Percentiles rank a stretch among this genome's conserved stretches.
phyloP scores from a whole-genome alignment of 768 basidiomycete species.

The Coprinopsis sp. region DNA sequence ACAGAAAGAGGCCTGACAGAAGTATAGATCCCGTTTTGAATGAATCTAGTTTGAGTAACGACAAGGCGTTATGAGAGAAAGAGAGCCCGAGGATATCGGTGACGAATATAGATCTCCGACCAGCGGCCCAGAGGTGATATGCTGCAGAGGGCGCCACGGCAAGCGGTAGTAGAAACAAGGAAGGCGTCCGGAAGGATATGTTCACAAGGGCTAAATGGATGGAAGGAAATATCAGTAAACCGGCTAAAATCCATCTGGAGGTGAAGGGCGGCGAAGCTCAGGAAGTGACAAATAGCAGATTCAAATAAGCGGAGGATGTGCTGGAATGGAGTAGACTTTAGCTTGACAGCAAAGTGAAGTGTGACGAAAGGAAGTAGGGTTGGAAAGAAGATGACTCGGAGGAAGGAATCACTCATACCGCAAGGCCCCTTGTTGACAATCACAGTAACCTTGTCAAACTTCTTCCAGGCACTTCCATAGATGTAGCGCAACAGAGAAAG shows the following conservation, averaged over 20 bases:
- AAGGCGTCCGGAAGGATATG: constrained; percentile 54
- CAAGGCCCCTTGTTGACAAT: constrained; percentile 38
- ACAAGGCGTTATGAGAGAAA: constrained; percentile 76
- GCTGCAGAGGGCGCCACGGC: constrained; percentile 61
- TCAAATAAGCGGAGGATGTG: background rate
- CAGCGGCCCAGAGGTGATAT: constrained; percentile 41
- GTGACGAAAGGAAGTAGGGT: background rate
- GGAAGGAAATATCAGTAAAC: constrained; percentile 5
- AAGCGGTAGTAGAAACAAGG: constrained; percentile 51
- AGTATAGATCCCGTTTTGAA: constrained; percentile 84
- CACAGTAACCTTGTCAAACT: constrained; percentile 44
- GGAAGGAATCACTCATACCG: constrained; percentile 4
- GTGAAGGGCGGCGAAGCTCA: background rate
- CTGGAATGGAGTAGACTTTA: constrained; percentile 1
- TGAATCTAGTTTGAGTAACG: constrained; percentile 79
- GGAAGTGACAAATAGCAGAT: background rate
- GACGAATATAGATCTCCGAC: constrained; percentile 61
- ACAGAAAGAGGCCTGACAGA: constrained; percentile 80
- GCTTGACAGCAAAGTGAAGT: background rate
- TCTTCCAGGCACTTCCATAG: constrained; percentile 55
- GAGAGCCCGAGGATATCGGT: constrained; percentile 75
- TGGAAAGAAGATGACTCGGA: background rate
- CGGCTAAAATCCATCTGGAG: background rate
- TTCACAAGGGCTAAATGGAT: constrained; percentile 26
- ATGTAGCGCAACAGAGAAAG: constrained; percentile 46